A percentile compares a stretch with the other conserved stretches of the same genome.
phyloP scores from a whole-genome alignment of 73 alveolate species.

The Loxodes magnus region DNA sequence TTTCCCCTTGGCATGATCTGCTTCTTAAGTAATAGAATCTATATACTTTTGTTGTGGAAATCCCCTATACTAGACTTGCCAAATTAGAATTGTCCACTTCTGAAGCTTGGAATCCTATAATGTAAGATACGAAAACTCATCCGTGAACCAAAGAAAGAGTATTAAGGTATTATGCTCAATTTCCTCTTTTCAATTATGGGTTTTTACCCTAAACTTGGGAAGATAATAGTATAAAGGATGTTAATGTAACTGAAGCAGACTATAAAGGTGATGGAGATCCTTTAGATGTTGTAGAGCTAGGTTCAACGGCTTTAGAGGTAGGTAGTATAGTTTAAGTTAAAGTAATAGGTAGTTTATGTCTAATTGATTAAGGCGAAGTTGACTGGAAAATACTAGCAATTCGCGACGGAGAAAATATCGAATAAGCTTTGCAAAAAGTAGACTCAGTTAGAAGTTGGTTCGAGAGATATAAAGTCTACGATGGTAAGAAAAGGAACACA shows the following conservation, averaged over 20 bases:
- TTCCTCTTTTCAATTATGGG: conserved; percentile 74
- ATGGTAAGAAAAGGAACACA: conserved; percentile 64
- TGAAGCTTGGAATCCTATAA: conserved; percentile 55
- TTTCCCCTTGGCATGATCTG: conserved; percentile 66
- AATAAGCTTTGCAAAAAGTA: conserved; percentile 17
- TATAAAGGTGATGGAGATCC: conserved; percentile 81
- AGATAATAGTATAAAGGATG: conserved; percentile 21
- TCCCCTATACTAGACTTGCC: conserved; percentile 27
- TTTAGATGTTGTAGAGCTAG: conserved; percentile 60
- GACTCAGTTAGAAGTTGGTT: conserved; percentile 52
- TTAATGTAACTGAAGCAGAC: conserved; percentile 17
- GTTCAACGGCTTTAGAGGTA: conserved; percentile 10
- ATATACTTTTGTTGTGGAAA: conserved; percentile 19
- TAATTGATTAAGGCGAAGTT: conserved; percentile 73
- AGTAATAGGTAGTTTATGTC: conserved; percentile 73
- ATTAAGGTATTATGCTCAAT: conserved; percentile 51
- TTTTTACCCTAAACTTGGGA: conserved; percentile 87
- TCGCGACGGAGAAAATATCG: conserved; percentile 29
- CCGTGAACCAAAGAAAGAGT: conserved; percentile 42
- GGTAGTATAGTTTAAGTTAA: conserved; percentile 41
- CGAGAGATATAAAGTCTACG: conserved; percentile 55
- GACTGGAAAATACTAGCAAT: conserved; percentile 73
- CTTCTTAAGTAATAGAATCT: conserved; percentile 5
- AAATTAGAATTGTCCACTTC: conserved; percentile 60
- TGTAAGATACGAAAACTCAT: conserved; percentile 54